Conservation (phyloP, 108 stramenopile genomes). For the Cyclotella sp. region DNA sequence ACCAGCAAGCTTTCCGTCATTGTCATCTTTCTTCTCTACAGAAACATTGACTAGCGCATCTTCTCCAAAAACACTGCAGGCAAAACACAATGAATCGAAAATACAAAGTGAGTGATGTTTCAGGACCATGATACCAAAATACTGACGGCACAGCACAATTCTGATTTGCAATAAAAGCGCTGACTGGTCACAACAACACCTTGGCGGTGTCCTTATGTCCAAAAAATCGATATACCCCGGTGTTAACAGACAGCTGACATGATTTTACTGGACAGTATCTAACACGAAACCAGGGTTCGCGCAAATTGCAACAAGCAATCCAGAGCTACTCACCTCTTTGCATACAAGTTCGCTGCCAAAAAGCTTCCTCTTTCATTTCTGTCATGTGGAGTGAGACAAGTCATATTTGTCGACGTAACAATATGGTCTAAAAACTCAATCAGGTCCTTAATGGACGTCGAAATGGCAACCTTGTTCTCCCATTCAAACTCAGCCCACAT, state of each 20-base stretch:
- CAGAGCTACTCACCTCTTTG: slow-evolving; percentile 76
- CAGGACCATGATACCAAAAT: slow-evolving; percentile 64
- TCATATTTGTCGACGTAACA: slow-evolving; percentile 97
- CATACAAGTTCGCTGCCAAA: slow-evolving; percentile 99
- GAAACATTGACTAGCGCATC: slow-evolving; percentile 99
- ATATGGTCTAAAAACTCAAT: slow-evolving; percentile 95
- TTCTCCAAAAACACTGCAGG: slow-evolving; percentile 94
- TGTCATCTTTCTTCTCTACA: slow-evolving; percentile 98
- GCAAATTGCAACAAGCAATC: background rate
- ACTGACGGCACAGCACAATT: slow-evolving; percentile 31
- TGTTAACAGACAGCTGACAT: slow-evolving; percentile 78
- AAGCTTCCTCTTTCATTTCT: slow-evolving; percentile 82
- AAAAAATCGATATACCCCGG: slow-evolving; percentile 53
- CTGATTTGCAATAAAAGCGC: slow-evolving; percentile 61
- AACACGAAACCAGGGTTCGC: slow-evolving; percentile 84
- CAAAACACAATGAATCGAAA: slow-evolving; percentile 21
- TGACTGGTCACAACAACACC: slow-evolving; percentile 59
- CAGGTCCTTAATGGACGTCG: slow-evolving; percentile 90
- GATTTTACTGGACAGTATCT: slow-evolving; percentile 59
- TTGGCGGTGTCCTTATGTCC: slow-evolving; percentile 69
- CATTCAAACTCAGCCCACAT: slow-evolving; percentile 99
- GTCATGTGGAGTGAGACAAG: slow-evolving; percentile 92
- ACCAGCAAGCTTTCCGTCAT: slow-evolving; percentile 95
- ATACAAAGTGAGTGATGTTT: slow-evolving; percentile 56
- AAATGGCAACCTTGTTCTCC: slow-evolving; percentile 99